These are phyloP conservation scores for Cystobasidium sp. DNA, from an alignment of 1,284 basidiomycete genomes.

Conservation along the genomic window DNA sequence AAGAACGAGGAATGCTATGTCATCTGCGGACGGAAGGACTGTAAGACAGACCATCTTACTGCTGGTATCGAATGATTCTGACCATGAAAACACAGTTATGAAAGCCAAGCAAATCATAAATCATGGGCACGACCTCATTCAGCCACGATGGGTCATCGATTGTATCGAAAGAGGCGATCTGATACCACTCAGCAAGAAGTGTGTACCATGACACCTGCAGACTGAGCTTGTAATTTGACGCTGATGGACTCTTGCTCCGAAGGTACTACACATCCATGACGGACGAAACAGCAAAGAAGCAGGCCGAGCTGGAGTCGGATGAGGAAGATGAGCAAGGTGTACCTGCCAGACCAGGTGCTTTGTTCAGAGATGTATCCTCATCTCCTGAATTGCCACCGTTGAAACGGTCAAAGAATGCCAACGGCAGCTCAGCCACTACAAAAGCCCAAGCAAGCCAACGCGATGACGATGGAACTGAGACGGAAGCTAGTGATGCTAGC, in stretches of 20 bases:
- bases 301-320: conserved; percentile 1
- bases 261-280: conserved; percentile 31
- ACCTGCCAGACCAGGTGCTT: background rate
- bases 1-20: conserved; percentile 59
- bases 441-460: background rate
- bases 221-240: background rate
- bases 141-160: conserved; percentile 78
- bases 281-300: conserved; percentile 12
- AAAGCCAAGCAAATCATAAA: conserved; percentile 61
- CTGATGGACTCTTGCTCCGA: background rate
- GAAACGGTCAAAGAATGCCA: conserved; percentile 2
- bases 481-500: conserved; percentile 33
- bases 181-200: conserved; percentile 72
- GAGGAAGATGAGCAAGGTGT: conserved; percentile 1
- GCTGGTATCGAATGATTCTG: background rate
- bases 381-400: conserved; percentile 26
- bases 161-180: conserved; percentile 67
- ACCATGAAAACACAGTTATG: conserved; percentile 51
- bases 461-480: conserved; percentile 13
- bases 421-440: background rate
- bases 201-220: conserved; percentile 42
- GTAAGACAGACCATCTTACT: conserved; percentile 4
- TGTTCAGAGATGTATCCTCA: conserved; percentile 10
- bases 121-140: conserved; percentile 68
- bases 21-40: conserved; percentile 43